Base-by-base conservation (phyloP, 495 filamentous ascomycete genomes). In the Penicillium bovifimosum region DNA sequence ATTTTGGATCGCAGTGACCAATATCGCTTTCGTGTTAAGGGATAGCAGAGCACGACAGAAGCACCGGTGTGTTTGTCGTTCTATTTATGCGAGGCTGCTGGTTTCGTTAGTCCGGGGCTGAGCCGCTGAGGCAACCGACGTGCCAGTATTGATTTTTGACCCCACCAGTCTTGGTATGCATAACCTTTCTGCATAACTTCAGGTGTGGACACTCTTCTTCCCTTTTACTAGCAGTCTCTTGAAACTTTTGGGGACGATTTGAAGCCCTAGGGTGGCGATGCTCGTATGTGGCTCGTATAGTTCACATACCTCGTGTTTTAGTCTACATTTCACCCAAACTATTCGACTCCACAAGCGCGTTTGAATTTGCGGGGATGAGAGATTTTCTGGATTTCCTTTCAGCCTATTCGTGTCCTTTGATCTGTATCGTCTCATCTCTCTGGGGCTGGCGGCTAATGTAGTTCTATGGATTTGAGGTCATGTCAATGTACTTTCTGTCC, bases 1-100 rank as follows among this genome's bases (percentile, higher is more conserved):
- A 81, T 84, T 71, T 59, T 87, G 55, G 83, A 85, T 56, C 68
- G 81, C 8, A 76, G 73, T 41, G 85, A 87, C 36, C 55, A 74
- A 57, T 87, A 77, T 63, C 50, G 60, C 33, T 86, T 86, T 54
- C 61, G 61, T n/a, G 80, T 84, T 55, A 52, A 33, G 27, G 18
- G 33, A 10, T 41, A 36, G 14, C 26, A 48, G 9, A 45, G 1
- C 20, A 2, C 9, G 16, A 36, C 10, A 10, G 13, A 29, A 14
- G 6, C 9, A 9, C 5, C 16, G 1, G 13, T 11, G 24, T 43
- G 18, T 24, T 39, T 20, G 8, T 39, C 16, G 20, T 20, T 9
- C 16, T 17, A 8, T 8, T 6, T 36, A 7, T 16, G 35, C 34
- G 14, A 16, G 34, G 14, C 34, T 36, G 34, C 5, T 38, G 35